Evolutionary conservation across 305 asterid genomes (phyloP).

Genomic region (Caryopteris hybrid): DNA sequence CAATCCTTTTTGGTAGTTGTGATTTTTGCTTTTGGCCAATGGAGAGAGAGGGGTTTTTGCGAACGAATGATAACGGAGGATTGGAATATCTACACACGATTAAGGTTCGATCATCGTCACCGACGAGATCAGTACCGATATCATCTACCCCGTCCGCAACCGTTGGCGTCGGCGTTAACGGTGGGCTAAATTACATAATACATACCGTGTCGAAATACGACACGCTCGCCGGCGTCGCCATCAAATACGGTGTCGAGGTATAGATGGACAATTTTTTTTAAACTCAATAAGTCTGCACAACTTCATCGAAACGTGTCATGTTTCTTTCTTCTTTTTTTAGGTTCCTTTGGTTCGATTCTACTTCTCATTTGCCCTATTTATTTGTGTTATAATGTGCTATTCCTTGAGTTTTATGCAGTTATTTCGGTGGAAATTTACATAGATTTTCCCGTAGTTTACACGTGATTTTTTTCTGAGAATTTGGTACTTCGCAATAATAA

Average conservation of each 20-base stretch:
- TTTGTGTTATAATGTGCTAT: neutral
- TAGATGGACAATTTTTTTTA: neutral
- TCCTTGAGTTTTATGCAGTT: neutral
- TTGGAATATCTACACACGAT: conserved; percentile 10
- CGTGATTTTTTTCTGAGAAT: neutral
- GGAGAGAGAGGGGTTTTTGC: conserved; percentile 28
- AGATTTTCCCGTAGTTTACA: neutral
- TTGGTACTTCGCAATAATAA: neutral
- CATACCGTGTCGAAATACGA: conserved; percentile 60
- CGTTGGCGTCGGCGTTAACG: conserved; percentile 26
- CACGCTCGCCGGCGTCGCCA: conserved; percentile 73
- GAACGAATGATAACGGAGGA: conserved; percentile 18
- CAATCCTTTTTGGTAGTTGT: neutral
- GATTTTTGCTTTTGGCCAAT: conserved; percentile 7
- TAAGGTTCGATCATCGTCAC: conserved; percentile 26
- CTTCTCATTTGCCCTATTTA: neutral
- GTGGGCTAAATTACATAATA: conserved; percentile 28
- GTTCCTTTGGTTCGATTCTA: neutral
- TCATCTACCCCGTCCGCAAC: conserved; percentile 26
- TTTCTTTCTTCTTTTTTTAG: neutral
- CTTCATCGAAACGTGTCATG: neutral
- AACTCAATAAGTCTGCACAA: neutral
- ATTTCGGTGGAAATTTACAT: conserved; percentile 9
- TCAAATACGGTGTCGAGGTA: conserved; percentile 74
- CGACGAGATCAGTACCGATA: conserved; percentile 25